Evolutionary conservation across 2,329 filamentous ascomycete species (phyloP).

Genomic region (Alternaria sp.): DNA sequence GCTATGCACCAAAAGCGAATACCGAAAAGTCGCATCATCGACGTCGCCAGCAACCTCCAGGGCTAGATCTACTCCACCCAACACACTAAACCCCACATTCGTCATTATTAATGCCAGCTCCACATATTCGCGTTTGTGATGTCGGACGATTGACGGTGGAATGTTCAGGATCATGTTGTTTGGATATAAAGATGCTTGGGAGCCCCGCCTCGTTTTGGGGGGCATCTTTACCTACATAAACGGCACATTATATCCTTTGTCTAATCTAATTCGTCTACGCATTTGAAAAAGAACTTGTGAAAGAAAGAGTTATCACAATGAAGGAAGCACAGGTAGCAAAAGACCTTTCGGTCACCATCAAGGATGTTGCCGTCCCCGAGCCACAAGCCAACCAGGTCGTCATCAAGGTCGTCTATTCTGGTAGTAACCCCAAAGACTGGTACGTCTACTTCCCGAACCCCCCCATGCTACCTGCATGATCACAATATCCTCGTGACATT

Average conservation of each 20-base stretch:
- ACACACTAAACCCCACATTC: background rate
- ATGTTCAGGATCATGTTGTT: background rate
- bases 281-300: background rate
- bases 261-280: background rate
- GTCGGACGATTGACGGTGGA: background rate
- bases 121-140: background rate
- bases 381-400: constrained; percentile 45
- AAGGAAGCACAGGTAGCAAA: constrained; percentile 50
- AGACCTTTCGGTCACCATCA: constrained; percentile 45
- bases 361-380: constrained; percentile 42
- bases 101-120: background rate
- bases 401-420: constrained; percentile 49
- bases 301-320: constrained; percentile 36
- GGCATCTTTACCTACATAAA: background rate
- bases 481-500: no score
- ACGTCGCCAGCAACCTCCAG: background rate
- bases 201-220: background rate
- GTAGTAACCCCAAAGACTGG: constrained; percentile 59
- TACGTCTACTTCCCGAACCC: constrained; percentile 16
- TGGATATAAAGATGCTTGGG: background rate
- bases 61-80: background rate
- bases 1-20: background rate
- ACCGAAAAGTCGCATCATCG: background rate
- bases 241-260: background rate
- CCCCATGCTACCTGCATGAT: no score